Evolutionary conservation across 2,329 filamentous ascomycete species (phyloP).

Genomic region (Xylariaceae sp.): DNA sequence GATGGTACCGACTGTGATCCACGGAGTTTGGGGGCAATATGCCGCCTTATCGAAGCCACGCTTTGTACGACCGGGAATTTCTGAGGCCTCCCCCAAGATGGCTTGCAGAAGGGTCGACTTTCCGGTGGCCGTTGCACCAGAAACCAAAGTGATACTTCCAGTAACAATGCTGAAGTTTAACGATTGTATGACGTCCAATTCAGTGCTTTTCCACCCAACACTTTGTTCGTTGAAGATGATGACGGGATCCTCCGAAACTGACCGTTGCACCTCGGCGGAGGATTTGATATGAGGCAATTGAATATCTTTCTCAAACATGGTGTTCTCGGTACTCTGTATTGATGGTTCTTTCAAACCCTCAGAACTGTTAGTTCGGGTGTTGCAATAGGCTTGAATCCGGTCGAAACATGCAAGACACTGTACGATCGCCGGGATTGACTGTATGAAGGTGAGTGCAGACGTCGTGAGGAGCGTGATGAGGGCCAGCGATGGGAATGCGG

Average conservation of each 20-base stretch:
- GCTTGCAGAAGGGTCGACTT: conserved; percentile 17
- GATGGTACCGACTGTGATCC: conserved; percentile 14
- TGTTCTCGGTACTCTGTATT: too few relatives aligned
- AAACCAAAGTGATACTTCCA: conserved; percentile 13
- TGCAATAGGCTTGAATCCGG: neutral
- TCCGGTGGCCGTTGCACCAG: conserved; percentile 21
- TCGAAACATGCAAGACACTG: neutral
- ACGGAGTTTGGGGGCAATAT: conserved; percentile 18
- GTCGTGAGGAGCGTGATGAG: neutral
- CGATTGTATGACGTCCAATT: conserved; percentile 11
- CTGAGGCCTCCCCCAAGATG: conserved; percentile 15
- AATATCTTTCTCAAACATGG: neutral
- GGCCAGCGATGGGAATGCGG: neutral
- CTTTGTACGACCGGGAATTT: conserved; percentile 9
- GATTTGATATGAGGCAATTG: too few relatives aligned
- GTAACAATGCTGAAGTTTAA: conserved; percentile 10
- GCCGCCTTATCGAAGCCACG: conserved; percentile 6
- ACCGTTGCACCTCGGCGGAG: too few relatives aligned
- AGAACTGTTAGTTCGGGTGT: too few relatives aligned
- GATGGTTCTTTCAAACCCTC: too few relatives aligned
- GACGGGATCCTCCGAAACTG: neutral
- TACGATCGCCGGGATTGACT: neutral
- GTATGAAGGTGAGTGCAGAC: neutral
- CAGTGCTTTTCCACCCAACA: conserved; percentile 7
- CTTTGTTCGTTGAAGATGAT: neutral